Base-by-base conservation (phyloP, 495 filamentous ascomycete genomes). In the Wilcoxina mikolae region DNA sequence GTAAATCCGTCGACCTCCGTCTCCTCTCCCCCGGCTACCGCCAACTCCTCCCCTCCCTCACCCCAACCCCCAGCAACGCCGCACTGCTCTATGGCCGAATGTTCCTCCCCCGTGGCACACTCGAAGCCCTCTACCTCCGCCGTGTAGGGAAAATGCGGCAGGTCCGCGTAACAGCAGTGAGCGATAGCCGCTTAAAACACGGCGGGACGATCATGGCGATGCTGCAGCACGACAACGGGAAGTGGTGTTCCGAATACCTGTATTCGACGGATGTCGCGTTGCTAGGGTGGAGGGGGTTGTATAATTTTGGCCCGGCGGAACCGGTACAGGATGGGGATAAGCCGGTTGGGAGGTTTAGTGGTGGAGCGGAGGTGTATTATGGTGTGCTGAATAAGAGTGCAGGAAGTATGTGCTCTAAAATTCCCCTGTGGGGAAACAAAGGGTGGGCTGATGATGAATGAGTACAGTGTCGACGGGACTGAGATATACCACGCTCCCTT, bases 331-430 rank as follows among this genome's bases (percentile, higher is more conserved):
- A 49, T 39, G 25, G 46, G 1, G 73, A 78, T 41, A 69, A 72
- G 51, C 71, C 78, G n/a, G 74, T 78, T 53, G 79, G 79, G 11
- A 72, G 80, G 28, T 83, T 90, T 53, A 85, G 82, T 55, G 80
- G 79, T 15, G 91, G 91, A n/a, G 91, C 82, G 41, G 91, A 98
- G 64, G 72, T 93, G 25, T 98, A 98, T 68, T 98, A 96, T 65
- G 88, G 88, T 4, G 80, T 86, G 0, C 71, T 94, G 17, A 95
- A 95, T 60, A 94, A 94, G 45, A 81, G 85, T 15, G 82, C 90
- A 23, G 91, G 91, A 51, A 54, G 79, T 79, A 65, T 76, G 76
- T 33, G 56, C 77, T n/a, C 23, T 9, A 23, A 23, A 0, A n/a
- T 7, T 35, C 31, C 31, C 7, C 7, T 35, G 7, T 35, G 31